Conservation (phyloP, 495 filamentous ascomycete species). For the Daldinia vernicosa region DNA sequence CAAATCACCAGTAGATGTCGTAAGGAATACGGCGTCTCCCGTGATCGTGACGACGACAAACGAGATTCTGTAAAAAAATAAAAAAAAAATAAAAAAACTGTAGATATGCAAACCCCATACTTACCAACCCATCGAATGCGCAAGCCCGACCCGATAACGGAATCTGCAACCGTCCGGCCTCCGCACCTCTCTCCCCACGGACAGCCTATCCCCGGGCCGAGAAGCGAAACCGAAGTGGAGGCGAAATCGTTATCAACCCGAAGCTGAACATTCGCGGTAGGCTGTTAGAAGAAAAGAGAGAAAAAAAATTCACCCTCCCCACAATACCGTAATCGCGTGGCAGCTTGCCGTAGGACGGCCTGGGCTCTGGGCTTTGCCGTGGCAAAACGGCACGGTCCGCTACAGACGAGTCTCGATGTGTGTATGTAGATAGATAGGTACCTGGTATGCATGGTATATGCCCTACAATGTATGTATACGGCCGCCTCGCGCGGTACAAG, state of each 20-base stretch:
- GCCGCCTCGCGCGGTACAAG: constrained; percentile 2
- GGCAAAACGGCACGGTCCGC: constrained; percentile 38
- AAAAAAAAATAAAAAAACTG: background rate
- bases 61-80: background rate
- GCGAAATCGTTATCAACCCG: background rate
- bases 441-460: no score
- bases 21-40: background rate
- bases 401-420: constrained; percentile 21
- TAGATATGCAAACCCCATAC: background rate
- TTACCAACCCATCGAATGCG: constrained; percentile 15
- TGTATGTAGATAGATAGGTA: no score
- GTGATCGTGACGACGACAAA: background rate
- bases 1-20: background rate
- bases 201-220: constrained; percentile 2
- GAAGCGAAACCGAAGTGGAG: background rate
- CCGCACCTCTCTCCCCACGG: background rate
- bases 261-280: constrained; percentile 7
- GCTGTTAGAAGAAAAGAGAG: background rate
- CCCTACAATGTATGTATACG: constrained; percentile 4
- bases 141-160: constrained; percentile 32
- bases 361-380: constrained; percentile 7
- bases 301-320: no score
- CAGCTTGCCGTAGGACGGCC: constrained; percentile 26
- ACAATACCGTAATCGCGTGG: constrained; percentile 1
- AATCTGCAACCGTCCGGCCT: constrained; percentile 30